Evolutionary conservation across 768 basidiomycete genomes (phyloP).

Genomic region (Tephrocybe sp.): DNA sequence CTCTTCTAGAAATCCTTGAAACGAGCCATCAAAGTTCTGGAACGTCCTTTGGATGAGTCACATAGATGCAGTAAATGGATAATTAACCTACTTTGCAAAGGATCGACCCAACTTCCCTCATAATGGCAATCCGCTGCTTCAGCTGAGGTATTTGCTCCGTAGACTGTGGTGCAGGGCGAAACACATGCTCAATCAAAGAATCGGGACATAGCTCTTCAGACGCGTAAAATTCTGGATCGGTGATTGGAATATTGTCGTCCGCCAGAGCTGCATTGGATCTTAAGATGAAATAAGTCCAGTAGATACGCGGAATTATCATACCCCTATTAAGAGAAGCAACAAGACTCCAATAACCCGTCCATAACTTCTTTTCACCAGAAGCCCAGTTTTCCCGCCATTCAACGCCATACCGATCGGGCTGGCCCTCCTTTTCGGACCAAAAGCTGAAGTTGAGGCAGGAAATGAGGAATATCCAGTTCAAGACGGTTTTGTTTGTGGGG

Average conservation of each 20-base stretch:
- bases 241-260: slow-evolving; percentile 75
- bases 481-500: slow-evolving; percentile 52
- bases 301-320: slow-evolving; percentile 24
- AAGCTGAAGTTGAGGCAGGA: slow-evolving; percentile 87
- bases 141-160: slow-evolving; percentile 71
- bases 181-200: slow-evolving; percentile 64
- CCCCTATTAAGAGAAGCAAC: slow-evolving; percentile 85
- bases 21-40: slow-evolving; percentile 72
- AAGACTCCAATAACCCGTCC: slow-evolving; percentile 88
- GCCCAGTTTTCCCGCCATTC: slow-evolving; percentile 75
- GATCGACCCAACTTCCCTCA: slow-evolving; percentile 76
- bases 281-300: slow-evolving; percentile 4
- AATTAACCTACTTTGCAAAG: slow-evolving; percentile 68
- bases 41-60: neutral
- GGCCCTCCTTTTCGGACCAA: slow-evolving; percentile 75
- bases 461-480: slow-evolving; percentile 90
- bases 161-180: slow-evolving; percentile 58
- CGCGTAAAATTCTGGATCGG: slow-evolving; percentile 77
- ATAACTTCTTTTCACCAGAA: slow-evolving; percentile 46
- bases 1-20: slow-evolving; percentile 59
- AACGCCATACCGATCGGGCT: slow-evolving; percentile 67
- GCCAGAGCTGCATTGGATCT: slow-evolving; percentile 52
- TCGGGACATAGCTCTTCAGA: slow-evolving; percentile 72
- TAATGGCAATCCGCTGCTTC: slow-evolving; percentile 66
- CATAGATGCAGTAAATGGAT: slow-evolving; percentile 4